Base-by-base conservation (phyloP, 345 rosid species). In the Rhodamnia rubescens region DNA sequence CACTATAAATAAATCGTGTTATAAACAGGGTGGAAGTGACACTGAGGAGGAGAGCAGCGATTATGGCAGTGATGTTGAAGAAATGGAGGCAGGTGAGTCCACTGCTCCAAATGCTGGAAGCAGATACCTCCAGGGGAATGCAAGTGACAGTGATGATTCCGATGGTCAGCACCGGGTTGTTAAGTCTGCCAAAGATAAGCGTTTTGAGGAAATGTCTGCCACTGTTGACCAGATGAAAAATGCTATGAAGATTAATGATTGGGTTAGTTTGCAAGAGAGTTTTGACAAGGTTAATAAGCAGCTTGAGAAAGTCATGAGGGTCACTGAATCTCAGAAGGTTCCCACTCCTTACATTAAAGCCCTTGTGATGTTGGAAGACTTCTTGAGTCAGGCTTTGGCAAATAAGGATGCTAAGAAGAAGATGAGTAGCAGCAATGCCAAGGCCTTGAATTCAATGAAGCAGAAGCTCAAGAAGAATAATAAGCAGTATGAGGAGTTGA, bases 351-450 rank as follows among this genome's bases (percentile, higher is more conserved):
- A 97, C 86, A 92, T 97, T 61, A 94, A 94, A 85, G 92, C 96
- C 10, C 94, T 97, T 59, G 98, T 95, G 16, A 93, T 95, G 95
- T 85, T 97, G 90, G 99, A 97, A 89, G 98, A 97, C 85, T 96
- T 93, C 89, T 87, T 97, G 86, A 94, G 90, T 74, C 93, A 95
- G 85, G 92, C 99, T 29, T 54, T 95, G 90, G 98, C 98, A 1
- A 94, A 97, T 85, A 97, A 97, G 93, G 99, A 97, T 83, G 98
- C 96, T 0, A 97, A 96, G 90, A 97, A 95, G 90, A 97, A 97
- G 91, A 97, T 97, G 98, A 97, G 98, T 83, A 92, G 98, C 84
- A 97, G 98, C 87, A 97, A 96, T 89, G 95, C 98, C 32, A 97
- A 94, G 92, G 99, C 98, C 8, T 89, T 97, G 93, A 97, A 97